Conservation (phyloP, 2,329 filamentous ascomycete genomes). For the Pseudocercospora pini-densiflorae region DNA sequence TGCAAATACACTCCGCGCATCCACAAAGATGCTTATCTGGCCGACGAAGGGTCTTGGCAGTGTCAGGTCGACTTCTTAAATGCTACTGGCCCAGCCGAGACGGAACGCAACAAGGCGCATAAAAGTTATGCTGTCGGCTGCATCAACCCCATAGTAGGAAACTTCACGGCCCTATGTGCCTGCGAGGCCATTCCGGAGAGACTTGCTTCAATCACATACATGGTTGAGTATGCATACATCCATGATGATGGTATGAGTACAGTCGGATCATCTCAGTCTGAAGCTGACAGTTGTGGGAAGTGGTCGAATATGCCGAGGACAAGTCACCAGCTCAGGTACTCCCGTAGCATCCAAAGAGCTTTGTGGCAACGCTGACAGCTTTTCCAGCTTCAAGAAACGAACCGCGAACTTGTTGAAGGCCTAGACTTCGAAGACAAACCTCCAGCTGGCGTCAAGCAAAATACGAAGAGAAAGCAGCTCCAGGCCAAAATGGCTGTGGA, state of each 20-base stretch:
- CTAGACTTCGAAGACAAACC: constrained; percentile 1
- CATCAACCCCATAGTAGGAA: constrained; percentile 12
- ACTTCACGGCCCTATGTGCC: constrained; percentile 13
- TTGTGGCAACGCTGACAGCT: too few relatives aligned
- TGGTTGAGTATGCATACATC: constrained; percentile 15
- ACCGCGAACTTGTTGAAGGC: constrained; percentile 7
- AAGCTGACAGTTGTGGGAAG: not conserved
- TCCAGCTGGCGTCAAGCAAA: not conserved
- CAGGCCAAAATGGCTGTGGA: constrained; percentile 12
- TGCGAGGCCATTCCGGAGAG: constrained; percentile 10
- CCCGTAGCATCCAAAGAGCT: not conserved
- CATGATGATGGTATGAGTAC: constrained; percentile 8
- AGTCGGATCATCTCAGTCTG: not conserved
- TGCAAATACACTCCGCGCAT: constrained; percentile 5
- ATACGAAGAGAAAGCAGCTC: constrained; percentile 8
- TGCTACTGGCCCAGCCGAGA: not conserved
- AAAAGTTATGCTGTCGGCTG: constrained; percentile 14
- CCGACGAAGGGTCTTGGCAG: constrained; percentile 11
- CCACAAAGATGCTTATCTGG: constrained; percentile 7
- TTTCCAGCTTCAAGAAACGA: constrained; percentile 1
- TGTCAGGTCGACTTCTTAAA: constrained; percentile 8
- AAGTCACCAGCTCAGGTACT: constrained; percentile 6
- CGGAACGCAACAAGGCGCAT: constrained; percentile 11
- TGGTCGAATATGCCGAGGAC: constrained; percentile 13
- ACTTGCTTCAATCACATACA: constrained; percentile 12